Evolutionary conservation across 2,329 filamentous ascomycete species (phyloP).

Genomic region (Pseudocercospora fijiensis): DNA sequence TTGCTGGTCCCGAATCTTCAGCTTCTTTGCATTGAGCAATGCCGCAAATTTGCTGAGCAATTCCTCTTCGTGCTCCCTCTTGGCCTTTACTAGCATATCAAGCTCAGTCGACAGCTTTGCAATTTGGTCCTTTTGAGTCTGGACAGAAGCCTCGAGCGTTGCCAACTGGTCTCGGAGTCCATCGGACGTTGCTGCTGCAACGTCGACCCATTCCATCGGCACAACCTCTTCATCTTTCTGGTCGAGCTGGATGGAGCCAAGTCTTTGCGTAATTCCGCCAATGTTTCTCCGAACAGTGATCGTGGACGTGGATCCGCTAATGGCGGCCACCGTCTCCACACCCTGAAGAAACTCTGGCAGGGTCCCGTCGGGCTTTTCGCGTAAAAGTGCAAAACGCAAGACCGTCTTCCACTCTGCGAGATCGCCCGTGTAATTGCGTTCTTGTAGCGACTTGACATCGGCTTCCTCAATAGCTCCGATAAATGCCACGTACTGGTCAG

Average conservation of each 20-base stretch:
- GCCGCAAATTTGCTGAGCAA: conserved; percentile 68
- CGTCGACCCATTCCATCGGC: conserved; percentile 68
- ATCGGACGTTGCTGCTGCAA: conserved; percentile 55
- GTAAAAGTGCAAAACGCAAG: conserved; percentile 58
- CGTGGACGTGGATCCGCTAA: conserved; percentile 54
- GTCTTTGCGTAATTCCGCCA: conserved; percentile 68
- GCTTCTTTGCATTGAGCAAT: conserved; percentile 75
- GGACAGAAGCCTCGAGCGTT: conserved; percentile 37
- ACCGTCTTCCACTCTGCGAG: conserved; percentile 67
- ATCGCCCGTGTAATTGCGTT: conserved; percentile 55
- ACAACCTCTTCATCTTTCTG: conserved; percentile 58
- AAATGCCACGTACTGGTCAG: conserved; percentile 65
- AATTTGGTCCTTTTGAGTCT: conserved; percentile 57
- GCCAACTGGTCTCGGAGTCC: conserved; percentile 41
- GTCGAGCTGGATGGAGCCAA: conserved; percentile 63
- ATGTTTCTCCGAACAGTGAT: conserved; percentile 66
- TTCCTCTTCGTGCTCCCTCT: conserved; percentile 64
- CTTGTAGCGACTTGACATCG: conserved; percentile 54
- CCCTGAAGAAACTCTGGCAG: conserved; percentile 51
- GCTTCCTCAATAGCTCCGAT: conserved; percentile 60
- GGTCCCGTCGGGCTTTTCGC: conserved; percentile 41
- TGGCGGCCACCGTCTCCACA: conserved; percentile 59
- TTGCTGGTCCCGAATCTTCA: conserved; percentile 74
- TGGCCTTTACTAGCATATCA: conserved; percentile 64
- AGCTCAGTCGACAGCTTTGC: conserved; percentile 62